phyloP scores from a whole-genome alignment of 192 early-diverging fungal species.

The Backusella luteola region DNA sequence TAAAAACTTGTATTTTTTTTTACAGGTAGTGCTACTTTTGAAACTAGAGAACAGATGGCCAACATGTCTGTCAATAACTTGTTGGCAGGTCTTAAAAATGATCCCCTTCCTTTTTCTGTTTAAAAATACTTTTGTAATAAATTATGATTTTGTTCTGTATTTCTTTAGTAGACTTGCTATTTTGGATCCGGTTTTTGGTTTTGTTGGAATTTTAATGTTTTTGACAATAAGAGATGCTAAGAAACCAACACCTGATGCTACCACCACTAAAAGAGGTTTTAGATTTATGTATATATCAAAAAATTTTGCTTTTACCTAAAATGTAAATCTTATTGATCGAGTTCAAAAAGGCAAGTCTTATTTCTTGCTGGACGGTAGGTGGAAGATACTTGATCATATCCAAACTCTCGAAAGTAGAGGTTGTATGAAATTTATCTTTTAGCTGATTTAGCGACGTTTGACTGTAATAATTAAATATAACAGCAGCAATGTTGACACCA shows the following conservation, averaged over 20 bases:
- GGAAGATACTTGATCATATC: background rate
- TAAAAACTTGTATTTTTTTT: background rate
- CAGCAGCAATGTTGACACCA: background rate
- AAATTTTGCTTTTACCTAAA: background rate
- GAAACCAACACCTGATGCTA: background rate
- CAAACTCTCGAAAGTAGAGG: background rate
- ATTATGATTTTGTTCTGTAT: background rate
- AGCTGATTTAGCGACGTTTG: background rate
- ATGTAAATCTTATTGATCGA: background rate
- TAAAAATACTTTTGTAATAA: background rate
- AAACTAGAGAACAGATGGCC: constrained; percentile 81
- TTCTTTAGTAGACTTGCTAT: background rate
- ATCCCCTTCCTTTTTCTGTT: constrained; percentile 10
- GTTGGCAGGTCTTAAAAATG: constrained; percentile 13
- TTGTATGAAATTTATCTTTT: background rate
- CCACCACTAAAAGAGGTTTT: background rate
- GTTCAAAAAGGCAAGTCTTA: background rate
- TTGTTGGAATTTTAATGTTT: background rate
- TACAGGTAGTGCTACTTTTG: constrained; percentile 70
- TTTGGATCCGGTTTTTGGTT: background rate
- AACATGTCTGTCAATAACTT: constrained; percentile 21
- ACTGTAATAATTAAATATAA: background rate
- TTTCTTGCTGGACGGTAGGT: background rate
- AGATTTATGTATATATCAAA: background rate
- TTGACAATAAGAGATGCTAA: background rate